Evolutionary conservation across 345 rosid species (phyloP).

Genomic region (Raphanus raphanistrum): DNA sequence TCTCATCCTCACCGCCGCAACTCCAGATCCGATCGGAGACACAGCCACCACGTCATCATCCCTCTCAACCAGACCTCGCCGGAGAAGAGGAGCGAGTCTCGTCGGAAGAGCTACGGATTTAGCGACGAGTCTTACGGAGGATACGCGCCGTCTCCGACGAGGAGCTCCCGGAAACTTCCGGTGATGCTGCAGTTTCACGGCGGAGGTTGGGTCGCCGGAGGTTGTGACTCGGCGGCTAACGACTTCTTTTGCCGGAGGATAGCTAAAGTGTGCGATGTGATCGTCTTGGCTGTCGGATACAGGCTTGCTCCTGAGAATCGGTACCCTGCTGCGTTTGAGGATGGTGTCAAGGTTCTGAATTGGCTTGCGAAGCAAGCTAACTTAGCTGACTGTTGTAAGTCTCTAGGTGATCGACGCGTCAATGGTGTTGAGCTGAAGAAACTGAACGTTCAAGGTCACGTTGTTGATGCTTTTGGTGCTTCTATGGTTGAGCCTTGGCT

Average conservation of each 20-base stretch:
- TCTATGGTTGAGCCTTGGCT: constrained; percentile 87
- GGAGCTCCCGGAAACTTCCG: constrained; percentile 57
- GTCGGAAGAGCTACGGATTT: constrained; percentile 21
- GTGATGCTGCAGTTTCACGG: constrained; percentile 92
- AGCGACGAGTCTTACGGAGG: constrained; percentile 50
- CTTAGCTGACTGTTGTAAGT: constrained; percentile 53
- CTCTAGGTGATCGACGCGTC: constrained; percentile 40
- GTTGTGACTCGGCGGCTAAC: constrained; percentile 61
- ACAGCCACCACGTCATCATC: background rate
- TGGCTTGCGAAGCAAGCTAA: constrained; percentile 89
- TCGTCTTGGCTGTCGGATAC: constrained; percentile 89
- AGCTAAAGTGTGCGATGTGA: constrained; percentile 76
- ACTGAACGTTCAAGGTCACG: constrained; percentile 36
- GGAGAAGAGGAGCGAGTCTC: constrained; percentile 21
- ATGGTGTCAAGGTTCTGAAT: constrained; percentile 74
- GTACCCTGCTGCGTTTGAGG: constrained; percentile 87
- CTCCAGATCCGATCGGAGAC: constrained; percentile 37
- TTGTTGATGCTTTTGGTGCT: constrained; percentile 73
- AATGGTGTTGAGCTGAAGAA: constrained; percentile 42
- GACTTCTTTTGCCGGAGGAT: constrained; percentile 74
- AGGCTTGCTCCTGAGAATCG: constrained; percentile 83
- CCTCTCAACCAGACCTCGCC: constrained; percentile 20
- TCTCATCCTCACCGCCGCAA: background rate
- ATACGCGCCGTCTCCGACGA: constrained; percentile 49
- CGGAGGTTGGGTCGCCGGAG: constrained; percentile 88